Evolutionary conservation across 164 flowering plant species (phyloP).

Genomic region (Buxus sempervirens): DNA sequence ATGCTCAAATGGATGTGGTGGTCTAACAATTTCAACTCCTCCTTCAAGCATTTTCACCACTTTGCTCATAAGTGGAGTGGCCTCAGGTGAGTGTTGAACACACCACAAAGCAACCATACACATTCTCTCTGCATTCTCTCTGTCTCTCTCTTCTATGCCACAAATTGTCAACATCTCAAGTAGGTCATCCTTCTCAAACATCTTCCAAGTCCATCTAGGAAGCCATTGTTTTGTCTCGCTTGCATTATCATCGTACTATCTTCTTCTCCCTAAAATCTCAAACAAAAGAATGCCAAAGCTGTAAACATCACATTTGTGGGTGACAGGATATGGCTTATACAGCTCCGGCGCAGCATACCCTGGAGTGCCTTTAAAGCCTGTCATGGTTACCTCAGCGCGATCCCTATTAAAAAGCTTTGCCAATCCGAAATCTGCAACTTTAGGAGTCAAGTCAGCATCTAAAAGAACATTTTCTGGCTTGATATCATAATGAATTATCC

Average conservation of each 20-base stretch:
- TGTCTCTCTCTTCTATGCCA: neutral
- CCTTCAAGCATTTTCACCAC: conserved; percentile 8
- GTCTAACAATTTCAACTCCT: neutral
- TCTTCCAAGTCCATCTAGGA: conserved; percentile 20
- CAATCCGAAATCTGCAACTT: conserved; percentile 39
- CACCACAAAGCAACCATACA: conserved; percentile 1
- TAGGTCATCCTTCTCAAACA: conserved; percentile 8
- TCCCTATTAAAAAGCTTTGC: conserved; percentile 29
- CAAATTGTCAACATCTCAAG: conserved; percentile 10
- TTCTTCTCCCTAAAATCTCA: conserved; percentile 24
- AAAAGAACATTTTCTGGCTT: conserved; percentile 34
- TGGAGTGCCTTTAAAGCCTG: conserved; percentile 25
- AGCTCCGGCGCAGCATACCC: conserved; percentile 33
- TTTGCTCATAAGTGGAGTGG: conserved; percentile 2
- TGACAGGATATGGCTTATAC: conserved; percentile 13
- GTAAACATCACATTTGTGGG: conserved; percentile 26
- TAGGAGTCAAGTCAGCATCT: conserved; percentile 22
- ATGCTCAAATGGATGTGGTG: conserved; percentile 1
- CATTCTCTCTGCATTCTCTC: conserved; percentile 7
- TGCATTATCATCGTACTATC: conserved; percentile 2
- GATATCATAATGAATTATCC: conserved; percentile 38
- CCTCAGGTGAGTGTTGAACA: conserved; percentile 2
- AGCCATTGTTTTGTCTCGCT: conserved; percentile 11
- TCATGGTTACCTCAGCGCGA: conserved; percentile 8
- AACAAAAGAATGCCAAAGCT: conserved; percentile 31